Base-by-base conservation (phyloP, 2,329 filamentous ascomycete species). In the Aspergillus carbonarius region DNA sequence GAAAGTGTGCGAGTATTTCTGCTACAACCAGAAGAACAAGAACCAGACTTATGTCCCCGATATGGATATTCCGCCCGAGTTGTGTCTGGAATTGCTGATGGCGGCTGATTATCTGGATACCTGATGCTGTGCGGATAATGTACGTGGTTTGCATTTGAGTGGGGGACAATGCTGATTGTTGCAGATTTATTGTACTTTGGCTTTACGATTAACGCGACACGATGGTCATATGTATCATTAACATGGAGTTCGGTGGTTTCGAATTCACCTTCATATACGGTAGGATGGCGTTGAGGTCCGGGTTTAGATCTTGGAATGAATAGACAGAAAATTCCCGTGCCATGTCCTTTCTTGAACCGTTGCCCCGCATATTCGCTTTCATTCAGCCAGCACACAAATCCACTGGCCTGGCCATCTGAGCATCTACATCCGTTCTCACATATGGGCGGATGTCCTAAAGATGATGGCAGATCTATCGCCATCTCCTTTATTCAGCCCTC, bases 1-100 rank as follows among this genome's bases (percentile, higher is more conserved):
- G 68, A 88, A 88, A 71, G 85, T 89, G 54, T 88, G 86, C 79
- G 85, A 88, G 70, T 89, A 89, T 68, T 81, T 89, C 46, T 87
- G 87, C 72, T 89, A 88, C 76, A 84, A 87, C 63, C 82, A 88
- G 66, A 88, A 87, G 73, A 78, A 88, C 68, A 82, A 83, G 63
- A 79, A 85, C 47, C 78, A 80, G 58, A 81, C 78, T 48, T 84
- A 87, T 58, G 85, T 88, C 9, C 81, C 85, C 0, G 87, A 89
- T 66, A 86, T 88, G 82, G 85, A 89, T 46, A 83, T 88, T 20
- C 85, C 85, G 6, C 79, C 85, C 2, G 86, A 89, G 74, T 69
- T 89, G 53, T 88, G 85, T 65, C 66, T 89, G 65, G 87, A 89
- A 70, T 66, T 89, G 60, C 70, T 89, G 67, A 86, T 88, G 79